Base-by-base conservation (phyloP, 2,329 filamentous ascomycete species). In the Penicillium thymicola region DNA sequence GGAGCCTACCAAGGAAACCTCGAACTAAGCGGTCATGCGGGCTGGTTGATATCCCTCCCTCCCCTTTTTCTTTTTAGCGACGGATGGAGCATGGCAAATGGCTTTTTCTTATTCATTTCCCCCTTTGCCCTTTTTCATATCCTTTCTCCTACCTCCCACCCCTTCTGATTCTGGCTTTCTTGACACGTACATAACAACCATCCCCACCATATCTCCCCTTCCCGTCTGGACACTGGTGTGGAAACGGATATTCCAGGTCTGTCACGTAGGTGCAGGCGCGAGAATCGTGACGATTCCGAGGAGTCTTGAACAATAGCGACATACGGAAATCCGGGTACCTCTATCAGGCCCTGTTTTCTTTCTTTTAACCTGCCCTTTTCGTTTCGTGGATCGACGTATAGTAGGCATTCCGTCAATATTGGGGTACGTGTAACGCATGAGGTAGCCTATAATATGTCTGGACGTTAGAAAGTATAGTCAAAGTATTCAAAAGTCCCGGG, bases 1-100 rank as follows among this genome's bases (percentile, higher is more conserved):
- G 38, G 41, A 61, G 40, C 34, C 27, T 14, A 32, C 37, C 23
- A 54, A 61, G 50, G 40, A 55, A 28, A 37, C 37, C 38, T 55
- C 59, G 46, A 49, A 60, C 51, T 60, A 57, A 46, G 47, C 25
- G 41, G 38, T 47, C 27, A 52, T 52, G 37, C 23, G 44, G 43
- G 42, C 34, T 45, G 42, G 49, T 62, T 58, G 48, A 55, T 48
- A 54, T 53, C 48, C 59, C 46, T 55, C 55, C 55, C 45, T 55
- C 60, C 55, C 48, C 43, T 57, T 48, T 49, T 58, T 55, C 51
- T 62, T 63, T 65, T 64, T 65, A 63, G 62, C 60, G 64, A 63
- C 59, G 60, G 60, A 63, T 64, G 64, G 63, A 65, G 64, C 64
- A 66, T 66, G 64, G 61, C 63, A 59, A 62, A 55, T 60, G 55